Evolutionary conservation across 169 alveolate species (phyloP).

Genomic region (Plasmodium relictum): DNA sequence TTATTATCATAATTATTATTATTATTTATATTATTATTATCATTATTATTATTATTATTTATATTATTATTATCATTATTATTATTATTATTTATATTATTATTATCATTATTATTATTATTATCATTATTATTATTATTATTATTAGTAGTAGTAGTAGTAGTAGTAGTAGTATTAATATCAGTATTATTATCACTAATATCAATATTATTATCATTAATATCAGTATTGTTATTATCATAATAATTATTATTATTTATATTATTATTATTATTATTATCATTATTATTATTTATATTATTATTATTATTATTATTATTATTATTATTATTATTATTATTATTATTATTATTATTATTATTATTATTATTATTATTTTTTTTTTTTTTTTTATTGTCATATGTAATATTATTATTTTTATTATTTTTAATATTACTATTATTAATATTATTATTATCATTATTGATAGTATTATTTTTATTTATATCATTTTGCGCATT

Average conservation of each 20-base stretch:
- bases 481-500: neutral
- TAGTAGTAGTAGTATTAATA: conserved; percentile 2
- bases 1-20: neutral
- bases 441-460: neutral
- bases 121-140: neutral
- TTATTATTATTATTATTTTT: neutral
- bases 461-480: neutral
- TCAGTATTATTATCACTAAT: neutral
- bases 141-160: neutral
- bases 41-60: neutral
- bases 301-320: conserved; percentile 1
- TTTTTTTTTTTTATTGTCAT: neutral
- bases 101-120: neutral
- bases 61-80: neutral
- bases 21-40: neutral
- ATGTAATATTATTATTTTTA: neutral
- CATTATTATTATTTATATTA: conserved; percentile 4
- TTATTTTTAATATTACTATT: neutral
- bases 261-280: neutral
- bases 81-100: neutral
- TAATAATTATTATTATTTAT: conserved; percentile 1
- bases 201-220: too few relatives aligned
- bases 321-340: neutral
- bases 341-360: conserved; percentile 4
- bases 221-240: neutral